Evolutionary conservation across 129 eudicot species (phyloP), one percentile per base, ranked within the genome.

Genomic region (Oenanthe sinensis): DNA sequence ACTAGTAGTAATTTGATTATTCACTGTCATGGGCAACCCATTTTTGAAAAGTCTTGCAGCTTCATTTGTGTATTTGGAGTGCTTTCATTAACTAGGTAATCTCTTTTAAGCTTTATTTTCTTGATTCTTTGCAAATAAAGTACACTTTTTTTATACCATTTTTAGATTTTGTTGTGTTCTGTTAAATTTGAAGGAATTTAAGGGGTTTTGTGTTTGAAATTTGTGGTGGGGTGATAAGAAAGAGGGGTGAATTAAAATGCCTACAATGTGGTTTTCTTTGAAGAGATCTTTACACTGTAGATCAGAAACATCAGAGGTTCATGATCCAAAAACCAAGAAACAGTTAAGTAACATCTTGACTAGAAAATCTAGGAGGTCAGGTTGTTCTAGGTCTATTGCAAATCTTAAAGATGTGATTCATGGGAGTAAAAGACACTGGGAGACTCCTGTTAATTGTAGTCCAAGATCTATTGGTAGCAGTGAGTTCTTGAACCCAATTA

Each of bases 401-500:
- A 96, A 92, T 79, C 97, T 96, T 48, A 96, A 89, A 81, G 97
- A 96, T 86, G 99, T 96, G n/a, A 96, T 96, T n/a, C 95, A 96
- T 87, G 99, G 99, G 13, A 96, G 99, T 78, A 96, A 96, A 76
- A 87, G 99, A 77, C 99, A 96, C 78, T 79, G 86, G 72, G 99
- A 96, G 17, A 92, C 84, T 75, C 97, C 99, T 20, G 92, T 91
- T 3, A 90, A 86, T 67, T 96, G 97, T 76, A 96, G 99, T 81
- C 99, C 99, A 30, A 89, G 99, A 85, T 96, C 99, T 71, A 96
- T 96, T 43, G 99, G 99, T 24, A 96, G 99, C 77, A 92, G 88
- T 84, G 99, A 96, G 78, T 96, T 96, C 79, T 73, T 95, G 8
- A 96, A 96, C 83, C 99, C 99, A 49, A 92, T 96, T 37, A 87